Conservation (phyloP, 352 stramenopile species). For the Peronospora destructor region DNA sequence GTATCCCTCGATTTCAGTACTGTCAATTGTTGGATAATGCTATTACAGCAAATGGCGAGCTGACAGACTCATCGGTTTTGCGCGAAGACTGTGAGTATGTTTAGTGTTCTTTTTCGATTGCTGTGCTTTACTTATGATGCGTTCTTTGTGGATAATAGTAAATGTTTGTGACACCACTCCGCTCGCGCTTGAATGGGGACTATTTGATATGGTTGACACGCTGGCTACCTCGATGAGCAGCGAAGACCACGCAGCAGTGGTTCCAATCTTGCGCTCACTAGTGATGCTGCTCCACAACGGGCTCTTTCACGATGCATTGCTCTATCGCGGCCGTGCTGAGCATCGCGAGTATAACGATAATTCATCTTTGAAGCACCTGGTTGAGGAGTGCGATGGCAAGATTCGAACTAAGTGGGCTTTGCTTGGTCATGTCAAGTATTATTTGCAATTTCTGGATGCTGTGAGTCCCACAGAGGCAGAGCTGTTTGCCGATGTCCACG, state of each 20-base stretch:
- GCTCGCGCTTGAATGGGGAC: constrained; percentile 61
- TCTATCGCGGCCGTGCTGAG: constrained; percentile 16
- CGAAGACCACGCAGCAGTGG: constrained; percentile 62
- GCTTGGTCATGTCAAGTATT: constrained; percentile 59
- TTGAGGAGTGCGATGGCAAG: constrained; percentile 37
- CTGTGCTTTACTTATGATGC: constrained; percentile 9
- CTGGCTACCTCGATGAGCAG: constrained; percentile 77
- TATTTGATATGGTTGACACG: constrained; percentile 61
- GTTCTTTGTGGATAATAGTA: constrained; percentile 30
- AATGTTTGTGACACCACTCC: constrained; percentile 43
- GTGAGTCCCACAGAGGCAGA: constrained; percentile 67
- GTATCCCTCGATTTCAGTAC: constrained; percentile 70
- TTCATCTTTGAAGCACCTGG: constrained; percentile 27
- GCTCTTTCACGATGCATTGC: constrained; percentile 45
- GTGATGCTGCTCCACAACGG: constrained; percentile 47
- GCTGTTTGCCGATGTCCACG: constrained; percentile 50
- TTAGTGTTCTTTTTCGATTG: background rate
- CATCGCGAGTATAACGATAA: constrained; percentile 14
- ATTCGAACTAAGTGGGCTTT: constrained; percentile 49
- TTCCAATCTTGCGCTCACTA: constrained; percentile 52
- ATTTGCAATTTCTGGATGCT: constrained; percentile 61
- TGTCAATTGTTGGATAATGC: constrained; percentile 69
- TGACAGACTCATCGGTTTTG: constrained; percentile 32
- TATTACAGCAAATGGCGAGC: constrained; percentile 63
- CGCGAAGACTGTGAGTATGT: constrained; percentile 46